Conservation (phyloP, 2,329 filamentous ascomycete species). For the Grosmannia serpens region DNA sequence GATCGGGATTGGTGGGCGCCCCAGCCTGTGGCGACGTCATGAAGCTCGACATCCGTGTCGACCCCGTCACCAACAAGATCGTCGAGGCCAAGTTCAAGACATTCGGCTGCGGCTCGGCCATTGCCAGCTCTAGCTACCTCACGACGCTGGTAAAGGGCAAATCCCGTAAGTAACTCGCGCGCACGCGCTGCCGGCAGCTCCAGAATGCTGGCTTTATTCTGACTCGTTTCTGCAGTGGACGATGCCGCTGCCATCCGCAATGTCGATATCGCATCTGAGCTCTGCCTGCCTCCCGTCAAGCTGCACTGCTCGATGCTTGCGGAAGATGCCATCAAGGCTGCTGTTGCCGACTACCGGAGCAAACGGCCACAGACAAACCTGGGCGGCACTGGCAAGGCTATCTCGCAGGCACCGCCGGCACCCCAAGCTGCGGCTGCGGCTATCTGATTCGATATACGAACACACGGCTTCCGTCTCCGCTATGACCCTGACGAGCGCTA, state of each 20-base stretch:
- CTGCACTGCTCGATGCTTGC: slow-evolving; percentile 88
- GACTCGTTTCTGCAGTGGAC: slow-evolving; percentile 43
- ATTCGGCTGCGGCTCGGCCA: slow-evolving; percentile 88
- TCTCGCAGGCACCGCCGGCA: slow-evolving; percentile 6
- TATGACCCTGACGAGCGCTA: not conserved
- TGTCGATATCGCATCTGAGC: slow-evolving; percentile 95
- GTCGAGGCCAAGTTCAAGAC: slow-evolving; percentile 97
- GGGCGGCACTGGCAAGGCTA: slow-evolving; percentile 47
- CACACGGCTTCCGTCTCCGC: not conserved
- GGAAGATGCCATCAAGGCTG: slow-evolving; percentile 86
- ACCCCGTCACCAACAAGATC: slow-evolving; percentile 78
- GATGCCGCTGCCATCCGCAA: slow-evolving; percentile 89
- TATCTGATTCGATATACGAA: not conserved
- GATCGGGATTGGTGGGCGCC: slow-evolving; percentile 84
- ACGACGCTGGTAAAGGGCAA: slow-evolving; percentile 83
- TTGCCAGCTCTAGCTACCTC: slow-evolving; percentile 87
- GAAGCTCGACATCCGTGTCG: slow-evolving; percentile 88
- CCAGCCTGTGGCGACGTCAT: slow-evolving; percentile 88
- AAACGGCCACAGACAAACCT: slow-evolving; percentile 83
- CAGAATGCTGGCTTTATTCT: not conserved
- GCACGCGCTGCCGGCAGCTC: not conserved
- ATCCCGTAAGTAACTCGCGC: slow-evolving; percentile 35
- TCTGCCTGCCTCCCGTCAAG: slow-evolving; percentile 81
- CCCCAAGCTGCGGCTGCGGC: slow-evolving; percentile 8
- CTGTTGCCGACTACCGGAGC: slow-evolving; percentile 81